phyloP scores from a whole-genome alignment of 208 protist genomes.

The Leishmania mexicana region DNA sequence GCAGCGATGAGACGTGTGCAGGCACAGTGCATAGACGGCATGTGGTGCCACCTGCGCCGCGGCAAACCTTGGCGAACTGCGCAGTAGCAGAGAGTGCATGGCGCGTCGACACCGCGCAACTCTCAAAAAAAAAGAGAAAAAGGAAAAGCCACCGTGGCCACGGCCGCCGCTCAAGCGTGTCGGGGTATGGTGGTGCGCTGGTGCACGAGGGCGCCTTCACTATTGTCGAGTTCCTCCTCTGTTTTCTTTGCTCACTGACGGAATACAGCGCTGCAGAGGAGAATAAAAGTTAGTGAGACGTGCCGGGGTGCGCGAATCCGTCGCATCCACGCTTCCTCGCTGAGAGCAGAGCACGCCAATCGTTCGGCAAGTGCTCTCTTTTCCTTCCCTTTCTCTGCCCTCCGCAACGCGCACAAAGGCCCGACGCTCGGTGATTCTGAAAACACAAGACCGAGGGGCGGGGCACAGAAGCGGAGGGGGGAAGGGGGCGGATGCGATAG shows the following conservation, averaged over 20 bases:
- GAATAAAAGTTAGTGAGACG: neutral
- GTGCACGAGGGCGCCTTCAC: neutral
- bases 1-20: conserved; percentile 18
- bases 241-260: neutral
- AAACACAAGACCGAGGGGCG: neutral
- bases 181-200: neutral
- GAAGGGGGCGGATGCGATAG: neutral
- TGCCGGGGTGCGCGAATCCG: neutral
- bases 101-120: no score
- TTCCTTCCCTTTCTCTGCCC: neutral
- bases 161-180: neutral
- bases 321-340: neutral
- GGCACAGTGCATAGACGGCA: neutral
- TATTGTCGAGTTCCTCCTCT: neutral
- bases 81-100: conserved; percentile 5
- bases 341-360: neutral
- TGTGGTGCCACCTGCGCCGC: neutral
- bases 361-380: neutral
- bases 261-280: neutral
- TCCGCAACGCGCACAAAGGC: neutral
- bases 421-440: neutral
- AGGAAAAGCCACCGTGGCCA: neutral
- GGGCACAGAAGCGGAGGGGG: neutral
- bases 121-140: conserved; percentile 3
- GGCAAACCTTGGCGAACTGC: neutral